Percentiles rank a stretch among this genome's conserved stretches.
These are phyloP conservation scores for Cryptosporidium bovis DNA, from an alignment of 169 alveolate genomes.

Conservation along the genomic window DNA sequence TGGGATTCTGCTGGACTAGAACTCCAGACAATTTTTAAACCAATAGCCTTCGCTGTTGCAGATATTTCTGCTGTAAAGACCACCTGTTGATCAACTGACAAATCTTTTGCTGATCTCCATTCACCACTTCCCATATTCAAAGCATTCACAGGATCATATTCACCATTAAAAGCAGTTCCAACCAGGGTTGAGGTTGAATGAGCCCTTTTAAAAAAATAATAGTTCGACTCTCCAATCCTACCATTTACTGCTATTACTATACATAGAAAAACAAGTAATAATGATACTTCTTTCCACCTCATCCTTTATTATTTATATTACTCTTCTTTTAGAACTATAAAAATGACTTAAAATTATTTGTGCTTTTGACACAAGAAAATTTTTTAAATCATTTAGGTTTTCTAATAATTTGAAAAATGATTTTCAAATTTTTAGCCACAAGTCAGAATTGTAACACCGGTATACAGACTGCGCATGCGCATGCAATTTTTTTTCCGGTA, in stretches of 20 bases:
- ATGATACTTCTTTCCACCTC: constrained; percentile 41
- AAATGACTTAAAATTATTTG: constrained; percentile 20
- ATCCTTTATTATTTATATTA: background rate
- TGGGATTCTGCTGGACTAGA: constrained; percentile 73
- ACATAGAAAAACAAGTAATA: constrained; percentile 5
- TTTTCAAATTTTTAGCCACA: constrained; percentile 6
- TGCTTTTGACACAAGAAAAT: constrained; percentile 44
- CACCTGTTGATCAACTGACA: constrained; percentile 45
- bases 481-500: constrained; percentile 24
- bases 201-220: constrained; percentile 48
- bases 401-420: background rate
- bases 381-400: constrained; percentile 52
- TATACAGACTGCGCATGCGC: constrained; percentile 67
- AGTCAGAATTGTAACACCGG: constrained; percentile 26
- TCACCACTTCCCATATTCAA: constrained; percentile 59
- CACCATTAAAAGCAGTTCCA: constrained; percentile 57
- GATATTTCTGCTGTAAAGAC: constrained; percentile 56
- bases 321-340: background rate
- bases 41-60: constrained; percentile 68
- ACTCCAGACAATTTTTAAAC: constrained; percentile 65
- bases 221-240: constrained; percentile 39
- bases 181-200: constrained; percentile 53
- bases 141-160: constrained; percentile 68
- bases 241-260: constrained; percentile 21
- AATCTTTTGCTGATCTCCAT: constrained; percentile 63